Evolutionary conservation across 495 filamentous ascomycete species (phyloP), one percentile per base, ranked within the genome.

Genomic region (Mytilinidion resinicola): DNA sequence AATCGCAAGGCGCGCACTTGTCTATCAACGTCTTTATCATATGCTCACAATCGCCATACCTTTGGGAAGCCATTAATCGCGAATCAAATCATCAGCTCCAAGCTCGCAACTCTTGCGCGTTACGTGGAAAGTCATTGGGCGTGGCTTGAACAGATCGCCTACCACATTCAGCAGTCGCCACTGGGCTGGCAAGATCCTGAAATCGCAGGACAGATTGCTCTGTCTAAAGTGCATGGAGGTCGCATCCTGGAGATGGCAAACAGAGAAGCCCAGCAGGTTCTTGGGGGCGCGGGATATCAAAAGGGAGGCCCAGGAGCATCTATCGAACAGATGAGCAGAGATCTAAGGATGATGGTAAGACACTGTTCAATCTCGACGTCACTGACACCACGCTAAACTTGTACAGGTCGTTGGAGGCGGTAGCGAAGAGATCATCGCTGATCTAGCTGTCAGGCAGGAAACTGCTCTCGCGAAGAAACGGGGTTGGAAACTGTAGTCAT

Each of bases 201-300:
- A 30, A 60, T 74, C 33, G 73, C 70, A n/a, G 70, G 69, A 14
- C 62, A 67, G 37, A 71, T 72, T 38, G 72, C 72, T 14, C 52
- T 82, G 46, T 69, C 79, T 20, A 85, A 84, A 66, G 80, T 83
- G 6, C 76, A 77, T 69, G 79, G 78, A 2, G 80, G 78, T 0
- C 68, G 77, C 25, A 75, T 78, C 11, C 61, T 83, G 9, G 82
- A 85, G 68, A 75, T 79, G 65, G 77, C 77, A 47, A 77, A 77
- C 30, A 70, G 81, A 8, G 82, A 85, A 60, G 80, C 81, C 1
- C 81, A 84, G 73, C 82, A 85, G 65, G 76, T 84, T 39, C 67
- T 85, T 55, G 81, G 82, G 12, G 81, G 81, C 0, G 74, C 78
- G 12, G 81, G 81, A 6, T 82, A 82, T 58, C 76, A 79, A 53